Evolutionary conservation across 331 rosid genomes (phyloP).

Genomic region (Saraca asoca): DNA sequence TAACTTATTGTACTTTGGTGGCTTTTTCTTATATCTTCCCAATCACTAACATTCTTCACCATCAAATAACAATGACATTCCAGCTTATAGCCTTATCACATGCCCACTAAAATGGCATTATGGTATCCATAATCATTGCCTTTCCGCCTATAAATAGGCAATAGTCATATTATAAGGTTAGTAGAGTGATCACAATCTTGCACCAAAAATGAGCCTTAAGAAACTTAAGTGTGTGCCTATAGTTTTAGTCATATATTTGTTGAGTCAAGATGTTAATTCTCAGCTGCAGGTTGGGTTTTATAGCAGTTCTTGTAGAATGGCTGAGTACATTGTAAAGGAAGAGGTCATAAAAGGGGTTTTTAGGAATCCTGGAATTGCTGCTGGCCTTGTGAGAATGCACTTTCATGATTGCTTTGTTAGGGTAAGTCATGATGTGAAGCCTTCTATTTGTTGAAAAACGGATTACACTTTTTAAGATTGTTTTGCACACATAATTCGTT

Average conservation of each 20-base stretch:
- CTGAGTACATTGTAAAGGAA: slow-evolving; percentile 64
- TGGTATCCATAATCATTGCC: slow-evolving; percentile 17
- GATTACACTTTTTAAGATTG: too few relatives aligned
- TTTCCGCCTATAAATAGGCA: slow-evolving; percentile 33
- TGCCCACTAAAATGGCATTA: slow-evolving; percentile 19
- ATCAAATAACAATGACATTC: slow-evolving; percentile 35
- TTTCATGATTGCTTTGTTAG: slow-evolving; percentile 74
- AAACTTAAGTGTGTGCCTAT: slow-evolving; percentile 25
- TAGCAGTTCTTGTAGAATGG: slow-evolving; percentile 44
- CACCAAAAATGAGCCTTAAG: slow-evolving; percentile 42
- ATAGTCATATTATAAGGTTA: slow-evolving; percentile 13
- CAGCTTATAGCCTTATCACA: slow-evolving; percentile 38
- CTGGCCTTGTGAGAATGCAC: slow-evolving; percentile 74
- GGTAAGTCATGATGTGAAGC: slow-evolving; percentile 45
- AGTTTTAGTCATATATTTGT: slow-evolving; percentile 33
- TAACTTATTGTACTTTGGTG: slow-evolving; percentile 40
- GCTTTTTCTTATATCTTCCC: slow-evolving; percentile 31
- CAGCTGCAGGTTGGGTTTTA: slow-evolving; percentile 64
- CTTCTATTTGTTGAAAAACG: neutral
- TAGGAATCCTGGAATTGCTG: slow-evolving; percentile 55
- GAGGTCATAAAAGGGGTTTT: slow-evolving; percentile 47
- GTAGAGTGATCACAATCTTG: slow-evolving; percentile 12
- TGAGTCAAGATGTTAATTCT: slow-evolving; percentile 44
- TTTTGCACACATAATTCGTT: too few relatives aligned
- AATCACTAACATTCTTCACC: slow-evolving; percentile 21